Conservation (phyloP, 257 asterid species). For the Handroanthus guayacan region DNA sequence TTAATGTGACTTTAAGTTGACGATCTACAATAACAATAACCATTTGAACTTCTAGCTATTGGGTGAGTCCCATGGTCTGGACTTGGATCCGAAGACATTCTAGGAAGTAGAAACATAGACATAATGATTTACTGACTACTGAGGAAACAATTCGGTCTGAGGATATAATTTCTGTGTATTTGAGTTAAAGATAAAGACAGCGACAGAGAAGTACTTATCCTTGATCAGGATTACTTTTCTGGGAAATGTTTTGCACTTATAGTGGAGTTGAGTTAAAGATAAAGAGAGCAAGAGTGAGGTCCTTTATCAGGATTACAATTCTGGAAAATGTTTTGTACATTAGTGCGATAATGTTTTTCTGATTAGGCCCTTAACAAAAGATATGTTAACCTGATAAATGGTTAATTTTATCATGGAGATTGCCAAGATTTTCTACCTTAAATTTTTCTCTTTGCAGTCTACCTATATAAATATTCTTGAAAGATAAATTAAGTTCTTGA, state of each 20-base stretch:
- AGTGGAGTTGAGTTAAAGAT: too few species aligned
- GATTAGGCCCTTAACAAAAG: background rate
- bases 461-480: background rate
- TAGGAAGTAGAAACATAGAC: background rate
- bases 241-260: too few species aligned
- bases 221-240: too few species aligned
- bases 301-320: background rate
- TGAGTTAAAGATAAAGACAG: background rate
- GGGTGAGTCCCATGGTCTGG: background rate
- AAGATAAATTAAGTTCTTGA: background rate
- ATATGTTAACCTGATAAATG: background rate
- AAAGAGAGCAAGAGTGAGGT: background rate
- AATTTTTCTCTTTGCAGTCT: slow-evolving; percentile 5
- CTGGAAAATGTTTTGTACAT: background rate
- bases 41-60: background rate
- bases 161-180: background rate
- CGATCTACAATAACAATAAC: background rate
- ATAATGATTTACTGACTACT: background rate
- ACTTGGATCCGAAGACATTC: background rate
- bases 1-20: background rate
- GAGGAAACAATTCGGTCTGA: background rate
- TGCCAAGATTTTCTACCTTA: background rate
- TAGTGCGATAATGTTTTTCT: slow-evolving; percentile 1
- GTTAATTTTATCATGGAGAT: slow-evolving; percentile 9
- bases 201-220: too few species aligned